phyloP scores from a whole-genome alignment of 371 early-diverging fungal species.

The Mucor mucedo region DNA sequence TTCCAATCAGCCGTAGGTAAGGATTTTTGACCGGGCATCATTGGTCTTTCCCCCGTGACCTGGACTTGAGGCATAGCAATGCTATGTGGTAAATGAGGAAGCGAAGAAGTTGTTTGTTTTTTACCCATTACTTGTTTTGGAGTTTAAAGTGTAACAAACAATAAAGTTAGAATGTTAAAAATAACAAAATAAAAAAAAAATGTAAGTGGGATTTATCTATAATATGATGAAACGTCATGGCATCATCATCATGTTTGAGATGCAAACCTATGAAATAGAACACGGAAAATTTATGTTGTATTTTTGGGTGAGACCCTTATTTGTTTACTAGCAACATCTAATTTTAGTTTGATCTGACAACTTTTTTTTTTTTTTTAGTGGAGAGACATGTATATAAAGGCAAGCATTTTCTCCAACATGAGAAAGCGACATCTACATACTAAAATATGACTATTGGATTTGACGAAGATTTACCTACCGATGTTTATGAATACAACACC shows the following conservation, averaged over 20 bases:
- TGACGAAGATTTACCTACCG: slow-evolving; percentile 54
- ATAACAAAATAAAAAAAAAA: slow-evolving; percentile 13
- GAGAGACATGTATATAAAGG: not conserved
- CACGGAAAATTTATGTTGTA: slow-evolving; percentile 10
- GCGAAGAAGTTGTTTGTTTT: slow-evolving; percentile 21
- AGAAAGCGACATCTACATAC: no score
- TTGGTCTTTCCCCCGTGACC: slow-evolving; percentile 5
- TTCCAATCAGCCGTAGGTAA: slow-evolving; percentile 20
- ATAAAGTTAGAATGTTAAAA: not conserved
- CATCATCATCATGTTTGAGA: not conserved
- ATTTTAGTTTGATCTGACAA: not conserved
- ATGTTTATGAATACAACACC: slow-evolving; percentile 54
- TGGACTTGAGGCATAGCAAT: slow-evolving; percentile 30
- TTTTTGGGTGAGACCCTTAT: slow-evolving; percentile 10
- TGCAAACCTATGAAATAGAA: not conserved
- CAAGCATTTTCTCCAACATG: not conserved
- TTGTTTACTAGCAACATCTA: not conserved
- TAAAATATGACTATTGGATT: slow-evolving; percentile 47
- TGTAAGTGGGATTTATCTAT: not conserved
- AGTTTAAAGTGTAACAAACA: slow-evolving; percentile 2
- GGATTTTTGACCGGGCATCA: slow-evolving; percentile 32
- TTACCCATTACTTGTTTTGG: slow-evolving; percentile 12
- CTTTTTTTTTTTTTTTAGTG: not conserved
- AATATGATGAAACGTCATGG: not conserved
- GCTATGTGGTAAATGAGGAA: slow-evolving; percentile 49